phyloP scores from a whole-genome alignment of 2,329 filamentous ascomycete genomes.

The Penicillium fuscoglaucum region DNA sequence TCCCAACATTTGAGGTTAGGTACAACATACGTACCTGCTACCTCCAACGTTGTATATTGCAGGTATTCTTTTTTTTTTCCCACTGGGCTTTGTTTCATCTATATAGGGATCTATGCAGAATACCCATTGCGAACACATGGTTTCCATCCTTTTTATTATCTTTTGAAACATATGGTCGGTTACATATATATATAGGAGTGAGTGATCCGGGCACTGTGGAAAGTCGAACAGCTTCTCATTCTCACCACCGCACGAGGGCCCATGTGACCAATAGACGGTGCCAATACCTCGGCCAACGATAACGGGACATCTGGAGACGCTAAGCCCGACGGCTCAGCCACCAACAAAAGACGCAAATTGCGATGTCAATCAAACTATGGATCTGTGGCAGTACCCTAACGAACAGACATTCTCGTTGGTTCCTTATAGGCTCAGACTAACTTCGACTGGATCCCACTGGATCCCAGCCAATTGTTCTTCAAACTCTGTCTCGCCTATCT shows the following conservation, averaged over 20 bases:
- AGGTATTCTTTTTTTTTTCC: not conserved
- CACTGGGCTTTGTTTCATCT: not conserved
- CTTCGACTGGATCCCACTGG: constrained; percentile 2
- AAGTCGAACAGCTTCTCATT: not conserved
- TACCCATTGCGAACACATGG: too few species aligned
- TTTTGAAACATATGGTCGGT: not conserved
- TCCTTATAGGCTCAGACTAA: not conserved
- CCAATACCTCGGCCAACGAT: not conserved
- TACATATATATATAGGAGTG: not conserved
- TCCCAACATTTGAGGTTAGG: not conserved
- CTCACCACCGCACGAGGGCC: not conserved
- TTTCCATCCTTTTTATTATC: not conserved
- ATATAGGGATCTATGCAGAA: not conserved
- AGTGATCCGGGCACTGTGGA: not conserved
- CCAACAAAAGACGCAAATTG: constrained; percentile 5
- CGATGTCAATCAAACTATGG: not conserved
- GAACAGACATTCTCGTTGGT: not conserved
- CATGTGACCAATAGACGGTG: not conserved
- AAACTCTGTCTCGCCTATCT: constrained; percentile 4
- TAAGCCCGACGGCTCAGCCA: constrained; percentile 9
- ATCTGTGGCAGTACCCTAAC: constrained; percentile 2
- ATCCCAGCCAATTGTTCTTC: not conserved
- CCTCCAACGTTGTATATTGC: not conserved
- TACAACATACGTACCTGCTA: not conserved
- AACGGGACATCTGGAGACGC: not conserved